Evolutionary conservation across 441 rosid species (phyloP).

Genomic region (Euphorbia schlechtendalii): DNA sequence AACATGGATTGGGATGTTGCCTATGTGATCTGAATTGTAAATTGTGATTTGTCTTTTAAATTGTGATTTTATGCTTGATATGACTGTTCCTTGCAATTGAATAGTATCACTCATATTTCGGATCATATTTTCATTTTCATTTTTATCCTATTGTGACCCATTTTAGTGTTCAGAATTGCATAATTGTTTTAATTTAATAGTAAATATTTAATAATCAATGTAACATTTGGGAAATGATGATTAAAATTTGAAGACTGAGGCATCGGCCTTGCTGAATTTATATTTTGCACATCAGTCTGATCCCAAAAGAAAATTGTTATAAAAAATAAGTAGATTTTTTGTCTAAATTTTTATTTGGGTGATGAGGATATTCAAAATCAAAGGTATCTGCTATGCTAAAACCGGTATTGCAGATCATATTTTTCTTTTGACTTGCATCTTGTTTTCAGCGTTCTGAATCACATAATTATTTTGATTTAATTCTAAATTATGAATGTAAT

Average conservation of each 20-base stretch:
- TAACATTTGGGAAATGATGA: constrained; percentile 17
- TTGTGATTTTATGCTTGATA: not conserved
- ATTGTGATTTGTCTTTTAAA: not conserved
- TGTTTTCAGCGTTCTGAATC: not conserved
- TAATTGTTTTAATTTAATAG: not conserved
- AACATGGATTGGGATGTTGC: not conserved
- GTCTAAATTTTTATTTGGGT: constrained; percentile 10
- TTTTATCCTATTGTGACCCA: not conserved
- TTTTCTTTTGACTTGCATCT: not conserved
- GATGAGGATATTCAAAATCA: constrained; percentile 14
- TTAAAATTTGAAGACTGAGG: constrained; percentile 10
- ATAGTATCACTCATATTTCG: not conserved
- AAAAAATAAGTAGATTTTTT: not conserved
- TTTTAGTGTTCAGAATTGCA: not conserved
- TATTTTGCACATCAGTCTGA: constrained; percentile 25
- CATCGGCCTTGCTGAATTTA: constrained; percentile 14
- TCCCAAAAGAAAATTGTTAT: not conserved
- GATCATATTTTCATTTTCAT: not conserved
- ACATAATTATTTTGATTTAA: not conserved
- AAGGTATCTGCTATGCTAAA: constrained; percentile 20
- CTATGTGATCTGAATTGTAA: not conserved
- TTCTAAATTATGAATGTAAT: too few relatives aligned
- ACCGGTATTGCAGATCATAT: not conserved
- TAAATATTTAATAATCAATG: not conserved
- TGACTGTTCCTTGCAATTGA: too few relatives aligned